phyloP scores from a whole-genome alignment of 2,329 filamentous ascomycete species.

The Septoria linicola region DNA sequence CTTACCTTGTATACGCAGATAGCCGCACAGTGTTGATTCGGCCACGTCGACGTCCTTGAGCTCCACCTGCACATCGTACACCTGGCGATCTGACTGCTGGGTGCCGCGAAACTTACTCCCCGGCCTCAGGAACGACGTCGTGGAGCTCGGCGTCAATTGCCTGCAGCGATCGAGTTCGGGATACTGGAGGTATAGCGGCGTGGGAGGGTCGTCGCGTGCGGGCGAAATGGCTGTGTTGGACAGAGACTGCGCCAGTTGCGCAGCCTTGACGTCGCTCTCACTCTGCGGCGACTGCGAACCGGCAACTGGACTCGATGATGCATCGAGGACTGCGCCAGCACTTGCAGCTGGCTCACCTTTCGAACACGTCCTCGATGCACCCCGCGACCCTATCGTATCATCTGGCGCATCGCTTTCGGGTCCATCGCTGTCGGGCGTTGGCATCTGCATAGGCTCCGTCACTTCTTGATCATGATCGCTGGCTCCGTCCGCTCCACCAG shows the following conservation, averaged over 20 bases:
- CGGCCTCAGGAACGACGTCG: constrained; percentile 80
- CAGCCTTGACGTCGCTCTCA: constrained; percentile 29
- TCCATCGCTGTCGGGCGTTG: constrained; percentile 11
- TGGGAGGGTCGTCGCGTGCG: constrained; percentile 13
- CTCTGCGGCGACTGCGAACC: constrained; percentile 27
- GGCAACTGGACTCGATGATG: constrained; percentile 28
- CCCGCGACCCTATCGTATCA: constrained; percentile 29
- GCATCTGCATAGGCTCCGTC: not conserved
- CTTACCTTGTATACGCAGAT: constrained; percentile 88
- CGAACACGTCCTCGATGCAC: constrained; percentile 15
- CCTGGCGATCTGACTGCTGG: constrained; percentile 87
- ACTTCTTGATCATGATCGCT: constrained; percentile 1
- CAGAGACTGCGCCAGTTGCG: constrained; percentile 32
- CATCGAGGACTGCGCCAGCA: constrained; percentile 33
- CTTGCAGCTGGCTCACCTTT: constrained; percentile 48
- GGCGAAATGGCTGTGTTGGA: constrained; percentile 31
- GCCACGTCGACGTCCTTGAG: constrained; percentile 94
- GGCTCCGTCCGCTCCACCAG: constrained; percentile 11
- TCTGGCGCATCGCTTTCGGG: too few species aligned
- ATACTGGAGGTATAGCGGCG: constrained; percentile 32
- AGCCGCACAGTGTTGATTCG: constrained; percentile 92
- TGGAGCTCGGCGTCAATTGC: constrained; percentile 68
- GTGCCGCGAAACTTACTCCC: constrained; percentile 87
- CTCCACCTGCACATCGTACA: constrained; percentile 95
- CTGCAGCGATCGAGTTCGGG: constrained; percentile 30